These are phyloP conservation scores for Geopyxis carbonaria DNA, from an alignment of 495 filamentous ascomycete genomes.

Conservation along the genomic window DNA sequence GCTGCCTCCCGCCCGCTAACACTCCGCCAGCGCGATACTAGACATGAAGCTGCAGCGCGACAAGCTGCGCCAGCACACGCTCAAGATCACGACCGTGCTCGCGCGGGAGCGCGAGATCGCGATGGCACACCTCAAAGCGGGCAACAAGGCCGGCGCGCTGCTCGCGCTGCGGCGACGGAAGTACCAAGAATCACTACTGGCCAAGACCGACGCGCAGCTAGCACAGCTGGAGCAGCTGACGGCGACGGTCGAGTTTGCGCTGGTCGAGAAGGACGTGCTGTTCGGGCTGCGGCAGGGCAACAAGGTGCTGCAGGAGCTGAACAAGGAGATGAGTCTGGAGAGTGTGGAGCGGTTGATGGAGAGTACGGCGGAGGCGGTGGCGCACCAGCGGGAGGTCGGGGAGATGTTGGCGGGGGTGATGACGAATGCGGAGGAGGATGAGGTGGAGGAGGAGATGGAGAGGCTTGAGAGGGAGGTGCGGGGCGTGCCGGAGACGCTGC, in stretches of 20 bases:
- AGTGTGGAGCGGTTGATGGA: conserved; percentile 86
- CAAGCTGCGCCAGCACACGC: conserved; percentile 86
- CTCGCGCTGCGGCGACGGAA: conserved; percentile 88
- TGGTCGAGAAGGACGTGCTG: conserved; percentile 87
- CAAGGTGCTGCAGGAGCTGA: conserved; percentile 69
- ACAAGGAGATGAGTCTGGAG: conserved; percentile 90
- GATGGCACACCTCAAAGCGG: conserved; percentile 53
- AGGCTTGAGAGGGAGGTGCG: conserved; percentile 53
- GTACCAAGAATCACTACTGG: conserved; percentile 81
- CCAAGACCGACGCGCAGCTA: conserved; percentile 80
- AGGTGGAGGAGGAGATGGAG: conserved; percentile 88
- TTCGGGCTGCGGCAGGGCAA: conserved; percentile 90
- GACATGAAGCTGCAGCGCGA: conserved; percentile 96
- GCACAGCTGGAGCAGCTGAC: conserved; percentile 69
- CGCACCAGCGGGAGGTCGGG: conserved; percentile 78
- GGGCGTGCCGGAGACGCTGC: conserved; percentile 27
- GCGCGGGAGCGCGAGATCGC: conserved; percentile 68
- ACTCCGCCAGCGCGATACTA: conserved; percentile 56
- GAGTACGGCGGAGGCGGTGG: conserved; percentile 70
- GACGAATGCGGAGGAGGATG: conserved; percentile 87
- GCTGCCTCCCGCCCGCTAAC: conserved; percentile 14
- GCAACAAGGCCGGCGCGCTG: conserved; percentile 64
- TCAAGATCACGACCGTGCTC: conserved; percentile 68
- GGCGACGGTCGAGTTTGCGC: conserved; percentile 73
- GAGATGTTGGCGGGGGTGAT: conserved; percentile 75